Evolutionary conservation across 1,284 basidiomycete species (phyloP).

Genomic region (Boletus semigastroideus): DNA sequence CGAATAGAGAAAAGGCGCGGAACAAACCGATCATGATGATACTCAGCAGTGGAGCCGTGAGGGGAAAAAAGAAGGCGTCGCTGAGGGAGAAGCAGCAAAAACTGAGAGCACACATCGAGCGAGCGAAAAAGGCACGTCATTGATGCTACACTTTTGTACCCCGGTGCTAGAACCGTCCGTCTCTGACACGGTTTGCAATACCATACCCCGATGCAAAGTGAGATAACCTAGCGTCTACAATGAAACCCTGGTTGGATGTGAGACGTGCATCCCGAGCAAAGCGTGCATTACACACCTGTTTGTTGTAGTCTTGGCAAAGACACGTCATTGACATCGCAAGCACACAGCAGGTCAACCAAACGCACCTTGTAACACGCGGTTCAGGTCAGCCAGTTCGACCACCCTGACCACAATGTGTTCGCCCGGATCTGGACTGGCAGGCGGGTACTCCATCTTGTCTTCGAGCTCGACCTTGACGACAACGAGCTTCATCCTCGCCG

Average conservation of each 20-base stretch:
- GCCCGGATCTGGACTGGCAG: conserved; percentile 73
- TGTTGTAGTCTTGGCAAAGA: conserved; percentile 56
- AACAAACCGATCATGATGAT: conserved; percentile 97
- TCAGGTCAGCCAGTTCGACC: conserved; percentile 66
- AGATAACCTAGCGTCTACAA: conserved; percentile 74
- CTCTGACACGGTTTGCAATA: conserved; percentile 41
- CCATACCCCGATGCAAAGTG: conserved; percentile 74
- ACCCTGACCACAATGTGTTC: conserved; percentile 79
- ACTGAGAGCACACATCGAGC: conserved; percentile 70
- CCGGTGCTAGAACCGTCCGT: conserved; percentile 14
- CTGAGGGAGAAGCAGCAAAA: conserved; percentile 84
- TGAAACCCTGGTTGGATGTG: conserved; percentile 53
- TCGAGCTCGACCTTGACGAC: conserved; percentile 61
- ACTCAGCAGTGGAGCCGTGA: conserved; percentile 69
- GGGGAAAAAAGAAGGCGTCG: conserved; percentile 86
- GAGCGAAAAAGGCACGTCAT: conserved; percentile 58
- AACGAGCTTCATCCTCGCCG: conserved; percentile 79
- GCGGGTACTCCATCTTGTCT: conserved; percentile 57
- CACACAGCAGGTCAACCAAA: background rate
- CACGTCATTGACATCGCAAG: background rate
- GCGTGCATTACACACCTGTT: conserved; percentile 43
- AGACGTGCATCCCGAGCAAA: background rate
- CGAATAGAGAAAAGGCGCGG: conserved; percentile 86
- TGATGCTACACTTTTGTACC: conserved; percentile 16
- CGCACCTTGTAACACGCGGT: conserved; percentile 65